Conservation (phyloP, 441 rosid species). For the Populus hybrid region DNA sequence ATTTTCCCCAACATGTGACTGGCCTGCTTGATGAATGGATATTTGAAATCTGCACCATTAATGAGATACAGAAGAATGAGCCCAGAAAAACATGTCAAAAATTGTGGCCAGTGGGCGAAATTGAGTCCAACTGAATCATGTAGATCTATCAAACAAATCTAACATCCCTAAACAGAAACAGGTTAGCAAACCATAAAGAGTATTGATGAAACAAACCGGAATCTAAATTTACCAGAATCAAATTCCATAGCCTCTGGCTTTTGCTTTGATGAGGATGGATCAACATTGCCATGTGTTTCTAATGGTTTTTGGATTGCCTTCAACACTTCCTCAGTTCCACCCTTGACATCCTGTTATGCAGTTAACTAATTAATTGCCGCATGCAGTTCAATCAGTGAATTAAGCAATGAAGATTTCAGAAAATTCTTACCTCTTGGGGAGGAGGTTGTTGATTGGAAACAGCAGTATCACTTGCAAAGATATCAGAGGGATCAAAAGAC, state of each 20-base stretch:
- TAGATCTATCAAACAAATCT: neutral
- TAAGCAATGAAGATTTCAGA: neutral
- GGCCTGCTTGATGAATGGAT: constrained; percentile 68
- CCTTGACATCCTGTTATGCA: constrained; percentile 41
- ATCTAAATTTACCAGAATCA: constrained; percentile 49
- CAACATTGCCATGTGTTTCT: constrained; percentile 33
- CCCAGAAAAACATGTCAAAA: neutral
- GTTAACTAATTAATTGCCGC: constrained; percentile 6
- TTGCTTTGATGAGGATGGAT: constrained; percentile 64
- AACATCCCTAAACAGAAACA: neutral
- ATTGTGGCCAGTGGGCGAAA: neutral
- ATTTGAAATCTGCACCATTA: constrained; percentile 46
- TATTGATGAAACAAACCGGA: neutral
- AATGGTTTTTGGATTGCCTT: constrained; percentile 26
- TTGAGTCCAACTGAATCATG: neutral
- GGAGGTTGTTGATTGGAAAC: constrained; percentile 30
- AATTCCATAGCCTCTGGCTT: constrained; percentile 37
- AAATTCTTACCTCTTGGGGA: constrained; percentile 39
- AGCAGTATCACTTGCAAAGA: constrained; percentile 34
- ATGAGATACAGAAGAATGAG: constrained; percentile 7
- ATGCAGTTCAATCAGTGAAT: neutral
- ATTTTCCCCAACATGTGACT: constrained; percentile 73
- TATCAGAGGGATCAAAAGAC: constrained; percentile 51
- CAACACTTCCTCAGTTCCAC: constrained; percentile 35
- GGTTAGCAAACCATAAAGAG: no score